These are phyloP conservation scores for Pseudogymnoascus sp. DNA, from an alignment of 2,329 filamentous ascomycete genomes.

Conservation along the genomic window DNA sequence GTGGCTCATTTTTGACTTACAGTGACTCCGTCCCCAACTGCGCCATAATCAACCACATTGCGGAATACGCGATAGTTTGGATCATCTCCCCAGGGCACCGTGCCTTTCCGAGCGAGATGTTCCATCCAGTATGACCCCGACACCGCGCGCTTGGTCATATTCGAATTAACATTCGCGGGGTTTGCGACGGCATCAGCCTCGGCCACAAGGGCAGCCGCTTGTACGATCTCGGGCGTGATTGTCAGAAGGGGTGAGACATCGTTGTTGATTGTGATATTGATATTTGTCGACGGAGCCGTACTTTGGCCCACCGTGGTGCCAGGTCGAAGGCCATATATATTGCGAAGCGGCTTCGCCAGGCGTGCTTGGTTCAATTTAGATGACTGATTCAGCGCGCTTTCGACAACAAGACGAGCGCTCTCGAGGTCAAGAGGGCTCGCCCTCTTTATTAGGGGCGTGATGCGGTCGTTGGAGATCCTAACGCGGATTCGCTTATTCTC, in stretches of 20 bases:
- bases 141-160: slow-evolving; percentile 1
- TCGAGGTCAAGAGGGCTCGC: slow-evolving; percentile 9
- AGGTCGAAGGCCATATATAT: too few species aligned
- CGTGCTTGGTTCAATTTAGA: not conserved
- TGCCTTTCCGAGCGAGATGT: slow-evolving; percentile 10
- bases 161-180: too few species aligned
- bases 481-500: slow-evolving; percentile 9
- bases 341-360: too few species aligned
- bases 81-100: slow-evolving; percentile 11
- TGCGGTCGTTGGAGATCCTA: not conserved
- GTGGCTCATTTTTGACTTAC: slow-evolving; percentile 5
- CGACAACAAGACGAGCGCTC: slow-evolving; percentile 9
- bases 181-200: not conserved
- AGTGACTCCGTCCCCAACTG: slow-evolving; percentile 15
- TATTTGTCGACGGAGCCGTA: too few species aligned
- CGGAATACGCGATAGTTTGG: slow-evolving; percentile 13
- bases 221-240: not conserved
- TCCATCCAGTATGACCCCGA: slow-evolving; percentile 14
- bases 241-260: too few species aligned
- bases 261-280: too few species aligned
- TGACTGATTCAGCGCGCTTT: slow-evolving; percentile 6
- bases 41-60: slow-evolving; percentile 18
- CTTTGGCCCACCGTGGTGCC: too few species aligned
- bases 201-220: not conserved
- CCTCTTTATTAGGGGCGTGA: slow-evolving; percentile 12